Evolutionary conservation across 352 stramenopile genomes (phyloP).

Genomic region (Vaucheria bursata): DNA sequence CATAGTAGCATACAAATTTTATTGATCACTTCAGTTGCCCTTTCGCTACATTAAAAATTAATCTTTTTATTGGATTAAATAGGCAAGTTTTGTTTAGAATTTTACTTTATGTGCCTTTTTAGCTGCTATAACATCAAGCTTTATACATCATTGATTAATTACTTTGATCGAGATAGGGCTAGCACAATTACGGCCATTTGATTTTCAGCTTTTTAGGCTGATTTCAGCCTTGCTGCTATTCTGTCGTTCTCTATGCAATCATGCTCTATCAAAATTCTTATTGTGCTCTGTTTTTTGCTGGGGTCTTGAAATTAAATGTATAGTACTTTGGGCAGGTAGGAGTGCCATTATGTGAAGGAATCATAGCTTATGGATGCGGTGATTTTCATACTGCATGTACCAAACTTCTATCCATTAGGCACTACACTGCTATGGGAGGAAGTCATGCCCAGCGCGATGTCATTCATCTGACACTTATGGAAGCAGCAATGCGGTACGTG

Average conservation of each 20-base stretch:
- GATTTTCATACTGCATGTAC: not conserved
- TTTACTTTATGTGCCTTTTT: no score
- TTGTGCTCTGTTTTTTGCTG: no score
- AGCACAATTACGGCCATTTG: not conserved
- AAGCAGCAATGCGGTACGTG: not conserved
- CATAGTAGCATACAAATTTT: no score
- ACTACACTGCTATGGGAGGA: not conserved
- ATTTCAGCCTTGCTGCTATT: not conserved
- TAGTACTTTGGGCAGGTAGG: no score
- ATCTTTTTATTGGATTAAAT: no score
- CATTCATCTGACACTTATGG: slow-evolving; percentile 1
- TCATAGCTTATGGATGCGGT: not conserved
- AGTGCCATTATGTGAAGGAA: not conserved
- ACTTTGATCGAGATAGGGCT: no score
- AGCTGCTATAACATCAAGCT: no score
- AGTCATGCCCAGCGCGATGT: slow-evolving; percentile 9
- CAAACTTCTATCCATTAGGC: not conserved
- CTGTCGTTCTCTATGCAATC: not conserved
- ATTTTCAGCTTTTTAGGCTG: not conserved
- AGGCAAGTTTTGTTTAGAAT: no score
- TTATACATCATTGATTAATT: no score
- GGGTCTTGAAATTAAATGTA: no score
- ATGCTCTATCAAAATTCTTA: not conserved
- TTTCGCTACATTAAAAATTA: no score
- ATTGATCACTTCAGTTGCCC: no score